These are phyloP conservation scores for Globisporangium polare DNA, from an alignment of 352 stramenopile species.

Conservation along the genomic window DNA sequence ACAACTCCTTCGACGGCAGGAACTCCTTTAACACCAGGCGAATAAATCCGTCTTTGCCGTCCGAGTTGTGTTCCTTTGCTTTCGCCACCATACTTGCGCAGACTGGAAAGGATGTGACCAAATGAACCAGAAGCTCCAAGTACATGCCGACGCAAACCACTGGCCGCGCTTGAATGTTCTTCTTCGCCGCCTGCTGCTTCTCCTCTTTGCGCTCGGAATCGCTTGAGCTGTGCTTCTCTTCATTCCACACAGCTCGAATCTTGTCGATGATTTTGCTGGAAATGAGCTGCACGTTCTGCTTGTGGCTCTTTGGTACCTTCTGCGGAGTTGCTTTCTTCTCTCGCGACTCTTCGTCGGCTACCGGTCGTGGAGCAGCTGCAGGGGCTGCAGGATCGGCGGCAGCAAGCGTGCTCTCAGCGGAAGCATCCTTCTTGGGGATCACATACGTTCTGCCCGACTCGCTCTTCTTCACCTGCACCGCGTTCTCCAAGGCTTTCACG, in stretches of 20 bases:
- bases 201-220: constrained; percentile 9
- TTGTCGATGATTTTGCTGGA: constrained; percentile 63
- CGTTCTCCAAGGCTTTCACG: constrained; percentile 60
- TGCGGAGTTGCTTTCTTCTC: constrained; percentile 23
- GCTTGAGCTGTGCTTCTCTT: constrained; percentile 32
- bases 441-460: constrained; percentile 81
- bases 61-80: constrained; percentile 26
- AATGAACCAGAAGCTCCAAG: constrained; percentile 64
- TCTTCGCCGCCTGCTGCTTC: constrained; percentile 11
- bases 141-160: constrained; percentile 62
- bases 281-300: constrained; percentile 55
- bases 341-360: constrained; percentile 16
- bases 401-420: constrained; percentile 6
- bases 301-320: constrained; percentile 66
- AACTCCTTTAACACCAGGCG: constrained; percentile 60
- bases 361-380: constrained; percentile 13
- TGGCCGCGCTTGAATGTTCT: constrained; percentile 11
- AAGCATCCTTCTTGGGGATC: constrained; percentile 26
- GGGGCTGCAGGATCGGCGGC: neutral
- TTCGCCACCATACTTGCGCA: constrained; percentile 70
- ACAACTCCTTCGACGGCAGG: constrained; percentile 69
- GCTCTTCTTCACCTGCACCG: constrained; percentile 73
- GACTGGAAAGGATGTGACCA: constrained; percentile 65
- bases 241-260: constrained; percentile 47
- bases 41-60: constrained; percentile 39